phyloP scores from a whole-genome alignment of 2,329 filamentous ascomycete species.

The Biscogniauxia sp. region DNA sequence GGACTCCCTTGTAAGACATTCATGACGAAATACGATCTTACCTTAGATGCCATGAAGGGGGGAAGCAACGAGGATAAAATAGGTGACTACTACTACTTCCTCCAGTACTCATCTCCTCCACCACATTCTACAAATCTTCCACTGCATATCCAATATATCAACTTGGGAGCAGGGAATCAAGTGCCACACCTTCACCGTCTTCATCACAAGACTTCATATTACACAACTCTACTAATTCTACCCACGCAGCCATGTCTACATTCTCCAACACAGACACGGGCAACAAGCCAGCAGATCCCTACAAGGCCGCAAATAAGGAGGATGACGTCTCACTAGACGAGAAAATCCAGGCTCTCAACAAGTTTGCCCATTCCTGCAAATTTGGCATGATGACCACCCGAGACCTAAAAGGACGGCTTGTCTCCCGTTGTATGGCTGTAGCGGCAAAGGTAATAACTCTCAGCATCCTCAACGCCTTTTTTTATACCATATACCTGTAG shows the following conservation, averaged over 20 bases:
- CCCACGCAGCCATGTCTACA: constrained; percentile 37
- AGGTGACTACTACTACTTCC: no score
- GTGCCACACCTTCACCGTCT: no score
- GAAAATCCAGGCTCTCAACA: constrained; percentile 71
- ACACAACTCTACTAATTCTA: no score
- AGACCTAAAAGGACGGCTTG: constrained; percentile 63
- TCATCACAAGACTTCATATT: no score
- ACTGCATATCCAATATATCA: no score
- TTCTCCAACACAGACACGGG: constrained; percentile 62
- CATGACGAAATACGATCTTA: constrained; percentile 26
- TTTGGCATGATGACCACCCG: constrained; percentile 89
- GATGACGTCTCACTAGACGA: constrained; percentile 62
- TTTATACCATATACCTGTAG: background rate
- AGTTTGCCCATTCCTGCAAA: constrained; percentile 71
- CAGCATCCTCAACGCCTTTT: background rate
- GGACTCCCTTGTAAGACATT: constrained; percentile 7
- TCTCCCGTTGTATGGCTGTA: constrained; percentile 83
- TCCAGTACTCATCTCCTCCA: background rate
- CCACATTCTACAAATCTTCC: background rate
- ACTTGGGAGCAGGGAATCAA: no score
- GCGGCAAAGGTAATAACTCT: constrained; percentile 64
- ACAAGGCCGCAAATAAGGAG: constrained; percentile 70
- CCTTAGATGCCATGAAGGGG: background rate
- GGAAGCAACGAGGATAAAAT: no score
- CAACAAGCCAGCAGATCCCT: constrained; percentile 68